Base-by-base conservation (phyloP, 2,329 filamentous ascomycete species). In the Aureobasidium musti region DNA sequence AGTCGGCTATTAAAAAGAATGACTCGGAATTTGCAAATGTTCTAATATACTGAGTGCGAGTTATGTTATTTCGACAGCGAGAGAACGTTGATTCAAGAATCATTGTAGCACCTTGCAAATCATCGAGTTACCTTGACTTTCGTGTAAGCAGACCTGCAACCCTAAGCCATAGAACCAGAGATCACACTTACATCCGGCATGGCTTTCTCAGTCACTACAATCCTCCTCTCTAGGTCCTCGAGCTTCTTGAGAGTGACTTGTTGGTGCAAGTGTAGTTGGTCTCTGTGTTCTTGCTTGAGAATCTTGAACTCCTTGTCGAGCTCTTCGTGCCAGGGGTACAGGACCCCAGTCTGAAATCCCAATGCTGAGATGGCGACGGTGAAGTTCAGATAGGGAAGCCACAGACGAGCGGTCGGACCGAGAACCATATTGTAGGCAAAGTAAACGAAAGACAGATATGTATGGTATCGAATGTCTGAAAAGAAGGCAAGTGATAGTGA, bases 311-410 rank as follows among this genome's bases (percentile, higher is more conserved):
- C 71, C 6, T 69, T 65, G 61, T 72, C 71, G 10, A 73, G 67
- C 47, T 72, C 70, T 50, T 65, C 68, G 47, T 73, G 71, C 71
- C 71, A 73, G 35, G 71, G 71, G n/a, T 73, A 73, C 23, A 73
- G 57, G 0, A 73, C 71, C 33, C 68, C 70, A 43, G 71, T 69
- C 47, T 73, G 71, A 43, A 73, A 73, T 14, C 69, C 68, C 3
- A 73, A 57, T 0, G 71, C 70, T 5, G 71, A 70, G 7, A 67
- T 59, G 6, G 70, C 71, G 60, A 73, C 70, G 30, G 70, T 52
- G 53, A 73, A 71, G 57, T 72, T 73, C 10, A 71, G 69, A 26
- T 69, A 37, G 39, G 68, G 69, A 68, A 72, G 28, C 70, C 70
- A 68, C 67, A 68, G 23, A 66, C 70, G 47, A 68, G 52, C 63